Evolutionary conservation across 495 filamentous ascomycete species (phyloP).

Genomic region (Trichoderma virens): DNA sequence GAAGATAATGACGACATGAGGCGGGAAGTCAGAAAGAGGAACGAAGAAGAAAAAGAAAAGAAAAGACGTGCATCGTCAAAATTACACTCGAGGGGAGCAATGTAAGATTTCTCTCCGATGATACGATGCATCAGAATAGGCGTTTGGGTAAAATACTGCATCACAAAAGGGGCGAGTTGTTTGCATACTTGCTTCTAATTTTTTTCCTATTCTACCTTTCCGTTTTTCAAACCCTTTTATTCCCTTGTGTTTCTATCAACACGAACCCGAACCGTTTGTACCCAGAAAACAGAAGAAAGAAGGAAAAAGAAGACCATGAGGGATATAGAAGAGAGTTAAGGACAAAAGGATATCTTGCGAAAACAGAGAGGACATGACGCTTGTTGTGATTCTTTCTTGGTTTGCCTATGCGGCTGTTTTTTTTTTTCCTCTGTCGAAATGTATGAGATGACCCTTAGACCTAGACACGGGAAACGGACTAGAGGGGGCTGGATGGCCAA

Average conservation of each 20-base stretch:
- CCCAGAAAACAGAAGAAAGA: not conserved
- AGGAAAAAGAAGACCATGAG: not conserved
- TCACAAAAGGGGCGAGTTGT: not conserved
- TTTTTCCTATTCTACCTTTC: conserved; percentile 9
- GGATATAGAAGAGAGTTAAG: not conserved
- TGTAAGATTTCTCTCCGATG: conserved; percentile 11
- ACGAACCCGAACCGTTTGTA: not conserved
- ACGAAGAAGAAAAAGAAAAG: not conserved
- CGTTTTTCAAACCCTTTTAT: conserved; percentile 11
- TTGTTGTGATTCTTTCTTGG: not conserved
- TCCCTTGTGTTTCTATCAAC: not conserved
- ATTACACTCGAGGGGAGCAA: conserved; percentile 1
- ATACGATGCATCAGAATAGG: conserved; percentile 4
- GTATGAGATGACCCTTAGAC: conserved; percentile 2
- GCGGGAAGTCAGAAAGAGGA: not conserved
- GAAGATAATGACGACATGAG: not conserved
- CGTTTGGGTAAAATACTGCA: not conserved
- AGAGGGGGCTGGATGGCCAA: not conserved
- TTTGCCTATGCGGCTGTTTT: not conserved
- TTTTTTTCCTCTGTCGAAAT: not conserved
- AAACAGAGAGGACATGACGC: not conserved
- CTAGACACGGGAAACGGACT: not conserved
- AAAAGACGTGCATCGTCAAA: conserved; percentile 3
- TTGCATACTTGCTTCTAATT: conserved; percentile 10
- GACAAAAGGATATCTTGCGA: not conserved